Conservation (phyloP, 768 basidiomycete species). For the Tubosaeta sp. region DNA sequence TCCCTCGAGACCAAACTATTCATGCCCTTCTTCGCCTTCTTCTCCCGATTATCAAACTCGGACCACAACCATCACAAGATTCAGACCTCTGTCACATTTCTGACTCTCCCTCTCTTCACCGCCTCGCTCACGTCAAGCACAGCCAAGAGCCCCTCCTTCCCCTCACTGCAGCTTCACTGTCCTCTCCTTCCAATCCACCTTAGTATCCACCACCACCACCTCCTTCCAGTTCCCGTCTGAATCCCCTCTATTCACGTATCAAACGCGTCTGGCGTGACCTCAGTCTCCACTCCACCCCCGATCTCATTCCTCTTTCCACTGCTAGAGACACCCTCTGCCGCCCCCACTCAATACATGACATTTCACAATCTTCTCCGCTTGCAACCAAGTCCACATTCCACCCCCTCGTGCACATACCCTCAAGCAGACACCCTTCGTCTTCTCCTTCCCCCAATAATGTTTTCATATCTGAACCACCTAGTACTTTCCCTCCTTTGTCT, state of each 20-base stretch:
- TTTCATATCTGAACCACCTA: slow-evolving; percentile 30
- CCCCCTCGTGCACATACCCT: slow-evolving; percentile 25
- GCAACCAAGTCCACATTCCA: slow-evolving; percentile 13
- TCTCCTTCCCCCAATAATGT: slow-evolving; percentile 26
- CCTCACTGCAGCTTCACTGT: slow-evolving; percentile 18
- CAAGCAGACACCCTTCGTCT: slow-evolving; percentile 19
- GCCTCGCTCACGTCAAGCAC: slow-evolving; percentile 47
- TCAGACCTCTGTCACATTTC: slow-evolving; percentile 35
- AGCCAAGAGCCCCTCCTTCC: slow-evolving; percentile 76
- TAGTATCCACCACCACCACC: not conserved
- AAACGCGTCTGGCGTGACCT: slow-evolving; percentile 54
- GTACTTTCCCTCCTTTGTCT: slow-evolving; percentile 31
- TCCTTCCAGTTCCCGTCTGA: not conserved
- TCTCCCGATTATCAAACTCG: slow-evolving; percentile 26
- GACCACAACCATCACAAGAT: slow-evolving; percentile 36
- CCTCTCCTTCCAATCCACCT: not conserved
- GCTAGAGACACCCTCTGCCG: slow-evolving; percentile 1
- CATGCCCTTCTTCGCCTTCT: slow-evolving; percentile 36
- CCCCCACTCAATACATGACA: slow-evolving; percentile 12
- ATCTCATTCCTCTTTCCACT: slow-evolving; percentile 18
- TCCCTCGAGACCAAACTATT: slow-evolving; percentile 57
- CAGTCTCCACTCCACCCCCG: slow-evolving; percentile 47
- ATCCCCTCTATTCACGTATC: slow-evolving; percentile 36
- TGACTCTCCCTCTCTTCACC: slow-evolving; percentile 23
- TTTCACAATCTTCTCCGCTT: slow-evolving; percentile 1